Percentiles rank a stretch among this genome's conserved stretches.
Conservation (phyloP, 2,329 filamentous ascomycete species). For the Lachnellula occidentalis region DNA sequence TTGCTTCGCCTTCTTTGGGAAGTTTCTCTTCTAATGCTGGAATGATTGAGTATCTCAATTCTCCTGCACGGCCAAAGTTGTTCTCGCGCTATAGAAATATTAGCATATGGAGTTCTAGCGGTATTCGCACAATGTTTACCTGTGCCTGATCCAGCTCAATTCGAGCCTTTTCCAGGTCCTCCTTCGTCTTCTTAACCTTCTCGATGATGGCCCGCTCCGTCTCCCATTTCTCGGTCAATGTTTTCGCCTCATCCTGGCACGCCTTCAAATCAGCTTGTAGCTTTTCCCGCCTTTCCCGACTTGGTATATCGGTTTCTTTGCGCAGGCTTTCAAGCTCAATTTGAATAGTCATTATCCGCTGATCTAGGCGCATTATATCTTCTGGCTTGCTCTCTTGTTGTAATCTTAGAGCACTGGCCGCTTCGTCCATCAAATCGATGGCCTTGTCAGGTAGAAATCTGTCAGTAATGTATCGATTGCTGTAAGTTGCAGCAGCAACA, state of each 20-base stretch:
- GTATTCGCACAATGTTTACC: constrained; percentile 6
- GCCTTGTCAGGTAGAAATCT: constrained; percentile 95
- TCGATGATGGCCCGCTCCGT: constrained; percentile 83
- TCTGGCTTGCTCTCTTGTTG: constrained; percentile 98
- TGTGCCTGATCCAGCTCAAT: constrained; percentile 85
- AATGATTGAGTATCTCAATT: constrained; percentile 83
- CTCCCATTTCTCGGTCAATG: constrained; percentile 80
- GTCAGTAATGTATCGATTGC: constrained; percentile 94
- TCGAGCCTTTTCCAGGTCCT: constrained; percentile 79
- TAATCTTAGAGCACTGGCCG: constrained; percentile 79
- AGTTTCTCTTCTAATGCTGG: constrained; percentile 74
- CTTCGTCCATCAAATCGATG: constrained; percentile 94
- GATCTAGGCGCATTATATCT: constrained; percentile 84
- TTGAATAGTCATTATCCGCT: constrained; percentile 94
- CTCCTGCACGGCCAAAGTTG: constrained; percentile 85
- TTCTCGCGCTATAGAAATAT: constrained; percentile 53
- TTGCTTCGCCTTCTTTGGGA: constrained; percentile 59
- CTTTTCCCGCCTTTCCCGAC: constrained; percentile 80
- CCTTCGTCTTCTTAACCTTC: constrained; percentile 78
- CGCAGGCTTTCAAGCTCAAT: constrained; percentile 92
- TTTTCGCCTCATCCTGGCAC: constrained; percentile 71
- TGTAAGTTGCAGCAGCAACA: constrained; percentile 86
- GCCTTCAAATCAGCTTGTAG: constrained; percentile 70
- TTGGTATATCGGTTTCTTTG: constrained; percentile 88
- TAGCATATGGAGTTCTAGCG: not conserved